A percentile compares a stretch with the other conserved stretches of the same genome.
These are phyloP conservation scores for Rhodotorula sp. DNA, from an alignment of 1,284 basidiomycete species.

Conservation along the genomic window DNA sequence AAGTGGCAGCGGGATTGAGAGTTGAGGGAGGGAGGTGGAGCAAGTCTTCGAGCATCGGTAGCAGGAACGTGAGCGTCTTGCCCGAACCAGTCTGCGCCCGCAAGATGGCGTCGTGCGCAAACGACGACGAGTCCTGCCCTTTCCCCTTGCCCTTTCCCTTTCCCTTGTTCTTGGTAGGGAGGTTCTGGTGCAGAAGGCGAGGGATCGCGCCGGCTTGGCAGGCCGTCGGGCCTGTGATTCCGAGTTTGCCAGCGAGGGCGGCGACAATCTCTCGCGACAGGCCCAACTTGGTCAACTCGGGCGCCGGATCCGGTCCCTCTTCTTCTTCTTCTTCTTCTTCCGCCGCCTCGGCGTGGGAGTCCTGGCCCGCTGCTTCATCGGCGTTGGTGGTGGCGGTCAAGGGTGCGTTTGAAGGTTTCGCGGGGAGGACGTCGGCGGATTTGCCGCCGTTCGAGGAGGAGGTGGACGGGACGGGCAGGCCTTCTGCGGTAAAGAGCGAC, in stretches of 20 bases:
- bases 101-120: slow-evolving; percentile 75
- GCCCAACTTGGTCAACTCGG: slow-evolving; percentile 56
- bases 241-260: slow-evolving; percentile 77
- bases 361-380: slow-evolving; percentile 46
- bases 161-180: slow-evolving; percentile 29
- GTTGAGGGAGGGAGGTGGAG: slow-evolving; percentile 78
- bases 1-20: slow-evolving; percentile 53
- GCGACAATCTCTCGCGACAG: slow-evolving; percentile 75
- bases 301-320: slow-evolving; percentile 23
- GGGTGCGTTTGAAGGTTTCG: slow-evolving; percentile 56
- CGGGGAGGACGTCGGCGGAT: slow-evolving; percentile 21
- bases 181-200: slow-evolving; percentile 59
- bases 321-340: slow-evolving; percentile 2
- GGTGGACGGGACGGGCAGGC: slow-evolving; percentile 30
- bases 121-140: slow-evolving; percentile 35
- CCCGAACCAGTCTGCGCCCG: slow-evolving; percentile 98
- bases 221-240: slow-evolving; percentile 80
- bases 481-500: slow-evolving; percentile 74
- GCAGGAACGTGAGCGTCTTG: slow-evolving; percentile 90
- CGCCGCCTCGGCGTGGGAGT: slow-evolving; percentile 45
- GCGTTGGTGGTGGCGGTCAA: slow-evolving; percentile 65
- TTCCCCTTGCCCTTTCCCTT: slow-evolving; percentile 9
- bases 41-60: slow-evolving; percentile 93
- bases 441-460: neutral
- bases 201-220: slow-evolving; percentile 84